phyloP scores from a whole-genome alignment of 2,329 filamentous ascomycete genomes.

The Fusarium humuli region DNA sequence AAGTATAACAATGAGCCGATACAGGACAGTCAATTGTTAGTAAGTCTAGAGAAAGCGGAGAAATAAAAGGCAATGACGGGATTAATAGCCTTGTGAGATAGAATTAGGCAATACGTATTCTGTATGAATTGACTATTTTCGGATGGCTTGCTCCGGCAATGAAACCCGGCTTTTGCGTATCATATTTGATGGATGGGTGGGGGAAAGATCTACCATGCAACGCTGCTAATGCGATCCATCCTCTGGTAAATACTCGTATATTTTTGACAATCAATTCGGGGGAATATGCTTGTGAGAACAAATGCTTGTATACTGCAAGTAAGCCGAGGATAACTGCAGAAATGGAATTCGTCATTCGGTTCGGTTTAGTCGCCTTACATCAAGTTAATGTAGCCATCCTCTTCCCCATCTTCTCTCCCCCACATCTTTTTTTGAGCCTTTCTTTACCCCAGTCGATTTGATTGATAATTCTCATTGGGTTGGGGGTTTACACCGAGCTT shows the following conservation, averaged over 20 bases:
- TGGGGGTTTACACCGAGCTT: constrained; percentile 29
- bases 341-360: constrained; percentile 25
- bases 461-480: constrained; percentile 22
- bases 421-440: constrained; percentile 18
- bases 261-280: not conserved
- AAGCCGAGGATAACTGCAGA: not conserved
- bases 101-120: constrained; percentile 14
- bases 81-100: not conserved
- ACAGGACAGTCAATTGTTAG: not conserved
- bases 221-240: not conserved
- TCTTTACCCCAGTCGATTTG: constrained; percentile 19
- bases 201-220: constrained; percentile 16
- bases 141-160: constrained; percentile 16
- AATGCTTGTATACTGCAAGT: not conserved
- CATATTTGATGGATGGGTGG: constrained; percentile 3
- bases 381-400: not conserved
- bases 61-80: not conserved
- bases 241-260: not conserved
- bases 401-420: constrained; percentile 21
- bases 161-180: constrained; percentile 24
- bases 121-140: not conserved
- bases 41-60: not conserved
- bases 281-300: not conserved
- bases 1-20: not conserved
- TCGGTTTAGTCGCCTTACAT: constrained; percentile 4